Evolutionary conservation across 768 basidiomycete species (phyloP), one percentile per base, ranked within the genome.

Genomic region (Chalciporus piperatus): DNA sequence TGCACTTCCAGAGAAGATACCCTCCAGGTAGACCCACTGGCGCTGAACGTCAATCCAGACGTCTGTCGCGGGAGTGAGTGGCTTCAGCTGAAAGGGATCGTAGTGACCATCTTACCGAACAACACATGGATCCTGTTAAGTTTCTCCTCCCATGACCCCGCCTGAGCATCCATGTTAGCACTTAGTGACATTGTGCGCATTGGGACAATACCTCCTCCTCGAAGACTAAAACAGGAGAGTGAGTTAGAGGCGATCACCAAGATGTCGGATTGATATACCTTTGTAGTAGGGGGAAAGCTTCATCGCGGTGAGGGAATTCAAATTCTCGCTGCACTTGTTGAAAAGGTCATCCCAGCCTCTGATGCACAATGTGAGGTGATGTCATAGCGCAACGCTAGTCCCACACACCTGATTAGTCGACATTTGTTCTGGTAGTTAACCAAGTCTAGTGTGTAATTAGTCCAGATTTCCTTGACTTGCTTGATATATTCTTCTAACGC

Each of bases 1-100:
- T 22, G 95, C 97, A 60, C 94, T 98, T 30, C 96, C 95, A n/a
- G 96, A 92, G 72, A 99, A 99, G 60, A 99, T 99, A 39, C 97
- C 97, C 70, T 99, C 97, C 47, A 99, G 80, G 67, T 99, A 99
- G 1, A 99, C 97, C 97, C 97, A 99, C 74, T 99, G 97, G 7
- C 97, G 84, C 61, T 99, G 97, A 14, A 99, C 97, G 60, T 99
- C 97, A 59, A 99, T 97, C 97, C 97, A 99, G 33, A 98, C 89
- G 70, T 99, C 92, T 92, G 41, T 67, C 46, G 39, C 39, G 27
- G 41, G 37, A 39, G 35, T 49, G 37, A 56, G 52, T 25, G 30
- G 19, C n/a, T 37, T 33, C 10, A 4, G 40, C 22, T 9, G 12
- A 41, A 25, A n/a, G 2, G 30, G 30, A 37, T 10, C 6, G n/a